Evolutionary conservation across 441 rosid species (phyloP).

Genomic region (Hura crepitans): DNA sequence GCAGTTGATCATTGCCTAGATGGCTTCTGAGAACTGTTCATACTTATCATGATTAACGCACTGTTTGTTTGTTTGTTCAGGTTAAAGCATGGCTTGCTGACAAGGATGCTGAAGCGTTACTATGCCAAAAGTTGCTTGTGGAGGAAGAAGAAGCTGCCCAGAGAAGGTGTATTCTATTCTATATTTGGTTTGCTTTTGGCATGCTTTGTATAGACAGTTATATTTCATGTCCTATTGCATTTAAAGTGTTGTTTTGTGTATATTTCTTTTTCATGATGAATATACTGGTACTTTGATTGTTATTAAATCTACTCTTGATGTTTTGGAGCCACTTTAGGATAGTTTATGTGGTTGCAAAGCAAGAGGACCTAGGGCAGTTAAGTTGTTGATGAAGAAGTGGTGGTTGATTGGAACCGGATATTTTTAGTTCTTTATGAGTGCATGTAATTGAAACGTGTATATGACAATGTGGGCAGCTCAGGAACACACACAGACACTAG

Average conservation of each 20-base stretch:
- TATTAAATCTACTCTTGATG: not conserved
- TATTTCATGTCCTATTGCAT: not conserved
- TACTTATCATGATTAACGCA: slow-evolving; percentile 9
- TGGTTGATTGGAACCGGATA: not conserved
- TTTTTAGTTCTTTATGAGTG: not conserved
- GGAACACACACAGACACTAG: no score
- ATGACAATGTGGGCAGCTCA: not conserved
- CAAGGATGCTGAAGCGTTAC: slow-evolving; percentile 90
- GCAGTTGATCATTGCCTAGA: not conserved
- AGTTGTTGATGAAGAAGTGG: no score
- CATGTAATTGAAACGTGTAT: not conserved
- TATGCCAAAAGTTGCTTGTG: slow-evolving; percentile 84
- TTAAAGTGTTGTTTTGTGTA: not conserved
- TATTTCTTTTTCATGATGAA: not conserved
- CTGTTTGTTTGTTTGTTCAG: slow-evolving; percentile 33
- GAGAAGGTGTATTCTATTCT: slow-evolving; percentile 51
- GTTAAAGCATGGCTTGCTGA: slow-evolving; percentile 87
- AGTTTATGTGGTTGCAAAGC: not conserved
- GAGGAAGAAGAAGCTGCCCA: slow-evolving; percentile 97
- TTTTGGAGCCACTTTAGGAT: not conserved
- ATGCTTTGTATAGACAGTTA: not conserved
- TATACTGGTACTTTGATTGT: not conserved
- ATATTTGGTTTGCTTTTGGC: slow-evolving; percentile 1
- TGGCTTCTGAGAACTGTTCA: not conserved
- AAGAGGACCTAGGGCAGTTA: not conserved